These are phyloP conservation scores for Euphorbia schlechtendalii DNA, from an alignment of 441 rosid species.

Conservation along the genomic window DNA sequence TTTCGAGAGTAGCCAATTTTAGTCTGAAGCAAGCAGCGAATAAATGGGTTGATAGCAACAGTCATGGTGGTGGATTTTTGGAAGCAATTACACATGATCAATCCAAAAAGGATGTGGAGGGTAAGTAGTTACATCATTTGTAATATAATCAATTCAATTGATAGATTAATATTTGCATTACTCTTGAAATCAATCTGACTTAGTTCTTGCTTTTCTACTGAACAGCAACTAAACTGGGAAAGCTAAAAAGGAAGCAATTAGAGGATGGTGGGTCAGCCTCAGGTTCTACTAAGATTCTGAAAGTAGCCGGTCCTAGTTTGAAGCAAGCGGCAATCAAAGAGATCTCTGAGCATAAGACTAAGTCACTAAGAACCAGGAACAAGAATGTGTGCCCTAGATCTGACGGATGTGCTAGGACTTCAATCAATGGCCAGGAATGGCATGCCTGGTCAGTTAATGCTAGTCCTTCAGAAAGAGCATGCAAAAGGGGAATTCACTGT, in stretches of 20 bases:
- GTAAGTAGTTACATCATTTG: slow-evolving; percentile 27
- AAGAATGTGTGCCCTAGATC: slow-evolving; percentile 53
- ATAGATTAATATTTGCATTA: no score
- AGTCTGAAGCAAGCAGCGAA: no score
- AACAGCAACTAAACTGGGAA: slow-evolving; percentile 41
- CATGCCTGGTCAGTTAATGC: slow-evolving; percentile 84
- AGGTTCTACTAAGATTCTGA: slow-evolving; percentile 35
- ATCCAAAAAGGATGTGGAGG: slow-evolving; percentile 30
- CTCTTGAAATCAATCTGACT: slow-evolving; percentile 10
- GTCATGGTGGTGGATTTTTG: slow-evolving; percentile 32
- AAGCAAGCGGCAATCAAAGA: slow-evolving; percentile 34
- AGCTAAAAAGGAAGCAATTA: slow-evolving; percentile 45
- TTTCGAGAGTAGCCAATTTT: no score
- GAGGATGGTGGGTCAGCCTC: slow-evolving; percentile 26
- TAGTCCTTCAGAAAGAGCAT: slow-evolving; percentile 72
- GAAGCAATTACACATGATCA: slow-evolving; percentile 28
- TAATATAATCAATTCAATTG: neutral
- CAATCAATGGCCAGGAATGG: slow-evolving; percentile 95
- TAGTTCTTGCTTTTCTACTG: slow-evolving; percentile 18
- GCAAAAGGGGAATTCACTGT: slow-evolving; percentile 56
- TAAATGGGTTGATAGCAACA: slow-evolving; percentile 17
- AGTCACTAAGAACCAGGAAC: slow-evolving; percentile 33
- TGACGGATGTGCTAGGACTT: slow-evolving; percentile 88
- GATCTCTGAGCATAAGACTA: slow-evolving; percentile 25
- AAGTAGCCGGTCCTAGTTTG: slow-evolving; percentile 27